phyloP scores from a whole-genome alignment of 306 rosid species.

The Ceratonia siliqua region DNA sequence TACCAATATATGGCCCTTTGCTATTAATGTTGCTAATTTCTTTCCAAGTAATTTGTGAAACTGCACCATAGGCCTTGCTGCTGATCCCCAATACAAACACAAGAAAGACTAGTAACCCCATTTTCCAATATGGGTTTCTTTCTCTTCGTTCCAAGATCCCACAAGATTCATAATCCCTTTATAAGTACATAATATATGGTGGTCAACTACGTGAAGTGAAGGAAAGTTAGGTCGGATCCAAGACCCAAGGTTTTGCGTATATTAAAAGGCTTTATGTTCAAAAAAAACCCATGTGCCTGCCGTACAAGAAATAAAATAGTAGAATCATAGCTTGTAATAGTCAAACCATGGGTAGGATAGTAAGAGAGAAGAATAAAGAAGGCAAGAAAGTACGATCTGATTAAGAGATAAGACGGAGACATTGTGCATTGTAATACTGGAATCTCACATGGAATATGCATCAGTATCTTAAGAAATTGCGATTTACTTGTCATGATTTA shows the following conservation, averaged over 20 bases:
- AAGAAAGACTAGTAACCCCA: slow-evolving; percentile 29
- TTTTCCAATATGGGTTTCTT: slow-evolving; percentile 37
- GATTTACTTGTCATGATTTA: background rate
- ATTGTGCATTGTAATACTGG: background rate
- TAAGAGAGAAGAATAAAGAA: no score
- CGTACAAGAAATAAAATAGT: no score
- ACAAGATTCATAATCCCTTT: background rate
- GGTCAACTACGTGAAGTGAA: background rate
- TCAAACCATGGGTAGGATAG: background rate
- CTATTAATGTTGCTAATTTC: slow-evolving; percentile 45
- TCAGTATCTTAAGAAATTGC: background rate
- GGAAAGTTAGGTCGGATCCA: background rate
- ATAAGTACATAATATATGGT: background rate
- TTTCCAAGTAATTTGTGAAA: slow-evolving; percentile 34
- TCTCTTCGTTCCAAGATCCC: background rate
- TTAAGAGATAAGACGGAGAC: background rate
- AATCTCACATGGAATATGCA: background rate
- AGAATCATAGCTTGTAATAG: no score
- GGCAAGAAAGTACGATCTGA: background rate
- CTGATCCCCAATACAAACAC: slow-evolving; percentile 40
- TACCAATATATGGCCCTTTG: slow-evolving; percentile 70
- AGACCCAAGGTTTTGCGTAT: no score
- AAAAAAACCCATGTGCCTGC: no score
- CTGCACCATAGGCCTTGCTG: slow-evolving; percentile 38
- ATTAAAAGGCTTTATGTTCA: no score